phyloP scores from a whole-genome alignment of 768 basidiomycete species.

The Panellus pusillus region DNA sequence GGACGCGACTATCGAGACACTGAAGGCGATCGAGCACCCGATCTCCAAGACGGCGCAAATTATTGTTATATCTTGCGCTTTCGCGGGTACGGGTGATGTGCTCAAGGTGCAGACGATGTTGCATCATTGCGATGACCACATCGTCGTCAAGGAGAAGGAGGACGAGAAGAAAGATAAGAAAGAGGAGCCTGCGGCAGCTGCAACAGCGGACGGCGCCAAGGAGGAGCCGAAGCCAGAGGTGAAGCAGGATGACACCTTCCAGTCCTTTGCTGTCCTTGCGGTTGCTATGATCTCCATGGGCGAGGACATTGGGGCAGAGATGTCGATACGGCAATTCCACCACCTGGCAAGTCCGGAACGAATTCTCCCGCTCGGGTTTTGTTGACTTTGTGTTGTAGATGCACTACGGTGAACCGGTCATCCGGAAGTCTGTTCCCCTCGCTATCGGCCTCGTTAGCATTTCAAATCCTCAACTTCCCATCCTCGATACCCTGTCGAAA shows the following conservation, averaged over 20 bases:
- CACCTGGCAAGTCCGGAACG: slow-evolving; percentile 67
- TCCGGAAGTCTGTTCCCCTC: slow-evolving; percentile 90
- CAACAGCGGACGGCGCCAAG: slow-evolving; percentile 32
- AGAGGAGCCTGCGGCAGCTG: slow-evolving; percentile 40
- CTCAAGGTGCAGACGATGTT: slow-evolving; percentile 90
- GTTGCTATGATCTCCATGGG: slow-evolving; percentile 97
- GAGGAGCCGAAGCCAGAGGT: slow-evolving; percentile 42
- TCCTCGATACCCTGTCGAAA: slow-evolving; percentile 96
- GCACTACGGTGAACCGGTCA: slow-evolving; percentile 94
- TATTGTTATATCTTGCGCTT: slow-evolving; percentile 91
- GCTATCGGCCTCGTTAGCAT: slow-evolving; percentile 93
- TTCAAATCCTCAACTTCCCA: slow-evolving; percentile 92
- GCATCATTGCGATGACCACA: slow-evolving; percentile 91
- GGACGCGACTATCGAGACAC: slow-evolving; percentile 89
- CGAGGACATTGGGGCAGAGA: slow-evolving; percentile 95
- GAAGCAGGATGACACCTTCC: slow-evolving; percentile 73
- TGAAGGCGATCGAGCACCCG: slow-evolving; percentile 92
- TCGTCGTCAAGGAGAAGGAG: slow-evolving; percentile 58
- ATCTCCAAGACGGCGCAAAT: slow-evolving; percentile 89
- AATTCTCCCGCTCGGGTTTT: background rate
- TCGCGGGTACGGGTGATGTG: slow-evolving; percentile 94
- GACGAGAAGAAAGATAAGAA: slow-evolving; percentile 61
- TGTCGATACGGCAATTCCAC: slow-evolving; percentile 97
- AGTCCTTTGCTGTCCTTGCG: slow-evolving; percentile 90
- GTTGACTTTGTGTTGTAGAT: slow-evolving; percentile 57